Conservation (phyloP, 2,329 filamentous ascomycete species). For the Exophiala oligosperma region DNA sequence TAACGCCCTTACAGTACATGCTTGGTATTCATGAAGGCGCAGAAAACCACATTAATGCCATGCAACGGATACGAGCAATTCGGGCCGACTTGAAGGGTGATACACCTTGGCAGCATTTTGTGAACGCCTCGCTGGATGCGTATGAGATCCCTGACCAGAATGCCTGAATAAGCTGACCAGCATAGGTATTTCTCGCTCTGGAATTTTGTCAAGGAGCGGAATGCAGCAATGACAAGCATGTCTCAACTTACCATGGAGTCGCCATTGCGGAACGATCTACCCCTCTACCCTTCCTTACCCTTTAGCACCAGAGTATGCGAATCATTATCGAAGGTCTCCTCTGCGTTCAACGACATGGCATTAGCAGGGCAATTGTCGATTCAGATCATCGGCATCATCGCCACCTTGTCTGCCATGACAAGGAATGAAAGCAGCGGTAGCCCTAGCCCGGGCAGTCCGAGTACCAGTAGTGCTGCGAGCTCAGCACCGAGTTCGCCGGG, state of each 20-base stretch:
- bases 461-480: background rate
- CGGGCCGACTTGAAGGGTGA: constrained; percentile 13
- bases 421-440: background rate
- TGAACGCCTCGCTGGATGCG: constrained; percentile 14
- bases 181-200: constrained; percentile 19
- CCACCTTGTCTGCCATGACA: constrained; percentile 10
- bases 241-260: constrained; percentile 17
- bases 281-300: constrained; percentile 17
- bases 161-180: constrained; percentile 1
- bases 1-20: constrained; percentile 14
- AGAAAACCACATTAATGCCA: constrained; percentile 16
- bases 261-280: constrained; percentile 19
- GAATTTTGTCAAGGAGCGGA: constrained; percentile 21
- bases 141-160: background rate
- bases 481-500: constrained; percentile 6
- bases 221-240: constrained; percentile 16
- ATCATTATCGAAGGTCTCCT: constrained; percentile 18
- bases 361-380: constrained; percentile 19
- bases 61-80: constrained; percentile 18
- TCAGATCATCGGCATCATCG: constrained; percentile 20
- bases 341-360: constrained; percentile 21
- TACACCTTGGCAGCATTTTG: constrained; percentile 17
- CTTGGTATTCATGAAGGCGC: constrained; percentile 20
- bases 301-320: constrained; percentile 18
- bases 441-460: constrained; percentile 1